Conservation (phyloP, 2,329 filamentous ascomycete species). For the Xenosphaeropsis pyriputrescens region DNA sequence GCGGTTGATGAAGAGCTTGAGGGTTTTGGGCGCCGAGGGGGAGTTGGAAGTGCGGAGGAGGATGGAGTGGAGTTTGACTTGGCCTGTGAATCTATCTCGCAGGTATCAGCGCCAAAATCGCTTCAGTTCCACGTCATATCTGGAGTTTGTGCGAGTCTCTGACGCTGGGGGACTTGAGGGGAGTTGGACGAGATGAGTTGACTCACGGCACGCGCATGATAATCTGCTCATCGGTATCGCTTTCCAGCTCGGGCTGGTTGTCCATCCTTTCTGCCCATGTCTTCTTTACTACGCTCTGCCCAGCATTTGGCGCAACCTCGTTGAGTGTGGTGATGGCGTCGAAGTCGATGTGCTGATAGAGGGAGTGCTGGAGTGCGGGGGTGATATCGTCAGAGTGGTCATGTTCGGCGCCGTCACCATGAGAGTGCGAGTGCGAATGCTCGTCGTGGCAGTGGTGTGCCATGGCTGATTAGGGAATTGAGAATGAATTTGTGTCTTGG, state of each 20-base stretch:
- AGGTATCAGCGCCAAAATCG: constrained; percentile 1
- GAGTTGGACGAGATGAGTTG: too few species aligned
- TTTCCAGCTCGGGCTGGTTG: constrained; percentile 60
- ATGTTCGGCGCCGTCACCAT: constrained; percentile 53
- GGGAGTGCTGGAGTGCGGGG: constrained; percentile 75
- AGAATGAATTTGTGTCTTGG: too few species aligned
- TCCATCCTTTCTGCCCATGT: constrained; percentile 74
- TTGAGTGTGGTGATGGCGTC: constrained; percentile 75
- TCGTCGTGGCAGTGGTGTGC: constrained; percentile 30
- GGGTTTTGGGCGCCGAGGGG: constrained; percentile 58
- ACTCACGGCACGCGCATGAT: constrained; percentile 79
- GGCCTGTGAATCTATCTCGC: constrained; percentile 64
- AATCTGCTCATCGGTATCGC: constrained; percentile 86
- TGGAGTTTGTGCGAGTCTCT: too few species aligned
- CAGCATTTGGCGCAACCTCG: constrained; percentile 54
- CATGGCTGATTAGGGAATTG: not conserved
- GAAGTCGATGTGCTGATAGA: constrained; percentile 89
- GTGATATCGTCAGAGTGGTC: constrained; percentile 89
- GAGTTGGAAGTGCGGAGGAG: constrained; percentile 67
- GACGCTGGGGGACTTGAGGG: too few species aligned
- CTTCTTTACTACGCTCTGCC: constrained; percentile 70
- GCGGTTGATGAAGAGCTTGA: constrained; percentile 80
- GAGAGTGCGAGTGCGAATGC: constrained; percentile 25
- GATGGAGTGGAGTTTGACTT: constrained; percentile 84
- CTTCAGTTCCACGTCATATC: too few species aligned